Conservation (phyloP, 2,329 filamentous ascomycete genomes). For the Dothidotthia symphoricarpi region DNA sequence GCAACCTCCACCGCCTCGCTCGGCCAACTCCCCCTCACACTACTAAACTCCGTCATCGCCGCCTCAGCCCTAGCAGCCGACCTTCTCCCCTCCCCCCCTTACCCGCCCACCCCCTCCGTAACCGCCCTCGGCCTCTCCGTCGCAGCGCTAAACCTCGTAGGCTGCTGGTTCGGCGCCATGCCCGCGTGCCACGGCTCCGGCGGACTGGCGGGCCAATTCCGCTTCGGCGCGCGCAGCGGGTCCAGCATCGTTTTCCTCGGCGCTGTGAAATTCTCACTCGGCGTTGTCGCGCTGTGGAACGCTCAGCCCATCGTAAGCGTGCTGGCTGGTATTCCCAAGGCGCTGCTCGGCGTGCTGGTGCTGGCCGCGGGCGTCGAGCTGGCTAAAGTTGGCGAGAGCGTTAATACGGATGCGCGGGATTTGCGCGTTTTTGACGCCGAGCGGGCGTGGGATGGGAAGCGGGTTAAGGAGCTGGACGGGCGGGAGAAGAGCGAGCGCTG, state of each 20-base stretch:
- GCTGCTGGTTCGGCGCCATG: conserved; percentile 93
- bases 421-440: conserved; percentile 46
- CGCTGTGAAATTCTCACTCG: conserved; percentile 69
- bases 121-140: conserved; percentile 81
- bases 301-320: conserved; percentile 71
- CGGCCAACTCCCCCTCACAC: conserved; percentile 85
- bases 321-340: conserved; percentile 70
- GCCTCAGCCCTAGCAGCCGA: conserved; percentile 76
- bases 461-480: conserved; percentile 58
- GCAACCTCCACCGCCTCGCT: conserved; percentile 68
- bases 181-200: conserved; percentile 92
- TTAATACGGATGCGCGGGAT: conserved; percentile 71
- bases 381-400: conserved; percentile 76
- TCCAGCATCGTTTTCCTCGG: conserved; percentile 80
- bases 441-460: conserved; percentile 40
- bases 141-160: conserved; percentile 75
- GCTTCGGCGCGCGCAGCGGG: conserved; percentile 87
- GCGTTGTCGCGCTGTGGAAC: conserved; percentile 60
- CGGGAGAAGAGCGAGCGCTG: conserved; percentile 72
- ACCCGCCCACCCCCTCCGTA: conserved; percentile 60
- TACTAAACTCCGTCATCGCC: conserved; percentile 88
- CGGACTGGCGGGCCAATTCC: conserved; percentile 83
- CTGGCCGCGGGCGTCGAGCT: conserved; percentile 86
- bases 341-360: conserved; percentile 82
- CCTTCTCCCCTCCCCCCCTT: conserved; percentile 66